Percentiles rank a stretch among this genome's conserved stretches.
Evolutionary conservation across 176 grass and related monocot species (phyloP).

Genomic region (Triticum timopheevii): DNA sequence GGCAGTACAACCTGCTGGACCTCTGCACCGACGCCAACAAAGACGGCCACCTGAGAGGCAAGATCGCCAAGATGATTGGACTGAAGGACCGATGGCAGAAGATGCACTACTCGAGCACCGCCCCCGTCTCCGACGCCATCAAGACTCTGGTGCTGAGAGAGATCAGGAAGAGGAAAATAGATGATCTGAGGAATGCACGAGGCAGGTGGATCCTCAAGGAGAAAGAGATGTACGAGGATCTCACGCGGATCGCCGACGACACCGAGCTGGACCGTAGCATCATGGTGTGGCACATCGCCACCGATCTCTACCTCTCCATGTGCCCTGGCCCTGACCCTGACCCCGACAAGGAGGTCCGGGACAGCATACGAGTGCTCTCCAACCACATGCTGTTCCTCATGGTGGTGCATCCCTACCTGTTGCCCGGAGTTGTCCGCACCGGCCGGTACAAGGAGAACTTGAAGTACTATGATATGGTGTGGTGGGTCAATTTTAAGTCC

Average conservation of each 20-base stretch:
- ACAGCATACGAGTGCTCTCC: not conserved
- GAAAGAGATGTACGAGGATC: conserved; percentile 9
- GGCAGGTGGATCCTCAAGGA: conserved; percentile 9
- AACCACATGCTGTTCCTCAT: conserved; percentile 11
- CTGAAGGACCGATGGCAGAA: not conserved
- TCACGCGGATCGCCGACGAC: conserved; percentile 1
- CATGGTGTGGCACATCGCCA: conserved; percentile 5
- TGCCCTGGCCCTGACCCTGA: not conserved
- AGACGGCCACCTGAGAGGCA: not conserved
- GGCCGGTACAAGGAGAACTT: not conserved
- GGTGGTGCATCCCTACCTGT: conserved; percentile 4
- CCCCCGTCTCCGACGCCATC: not conserved
- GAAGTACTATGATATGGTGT: not conserved
- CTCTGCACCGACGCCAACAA: not conserved
- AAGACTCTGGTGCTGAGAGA: not conserved
- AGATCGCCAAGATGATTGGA: not conserved
- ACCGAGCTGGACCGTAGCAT: not conserved
- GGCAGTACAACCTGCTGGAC: conserved; percentile 10
- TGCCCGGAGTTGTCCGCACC: not conserved
- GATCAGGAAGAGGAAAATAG: not conserved
- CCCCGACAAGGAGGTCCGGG: not conserved
- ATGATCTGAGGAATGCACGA: not conserved
- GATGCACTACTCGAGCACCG: not conserved
- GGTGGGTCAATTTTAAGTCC: not conserved
- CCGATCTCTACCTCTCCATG: not conserved